Base-by-base conservation (phyloP, 148 eudicot genomes). In the Vaccinium macrocarpon region DNA sequence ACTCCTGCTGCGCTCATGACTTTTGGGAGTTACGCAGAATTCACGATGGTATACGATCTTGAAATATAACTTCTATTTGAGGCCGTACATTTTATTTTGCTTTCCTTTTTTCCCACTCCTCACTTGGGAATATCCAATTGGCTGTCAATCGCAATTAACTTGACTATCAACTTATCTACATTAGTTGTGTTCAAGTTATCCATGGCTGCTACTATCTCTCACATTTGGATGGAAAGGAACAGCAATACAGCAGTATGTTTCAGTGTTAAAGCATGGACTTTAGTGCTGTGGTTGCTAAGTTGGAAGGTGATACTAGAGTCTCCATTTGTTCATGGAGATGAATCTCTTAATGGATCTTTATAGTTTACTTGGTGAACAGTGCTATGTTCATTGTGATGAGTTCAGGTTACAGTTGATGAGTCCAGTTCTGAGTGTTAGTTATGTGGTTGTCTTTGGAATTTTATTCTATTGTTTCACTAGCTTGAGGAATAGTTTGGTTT, bases 1-100 rank as follows among this genome's bases (percentile, higher is more conserved):
- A 90, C 89, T 56, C 95, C 99, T 76, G 98, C 96, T 87, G 99
- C 98, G 74, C 86, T 97, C 38, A 95, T 97, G 99, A 91, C 94
- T 61, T 97, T 83, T 90, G 99, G 99, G 87, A 88, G 95, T 74
- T 97, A 95, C 88, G 93, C 99, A 81, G 99, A 97, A 87, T 95
- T 90, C 85, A 88, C 91, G 84, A 88, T 87, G 94, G 99, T 95
- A 91, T 77, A 86, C 83, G 42, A 71, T 85, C 66, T 80, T 61
- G 16, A 35, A 81, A 70, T 70, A 19, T 48, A 35, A 38, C 61
- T 85, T 83, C 46, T 42, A 55, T n/a, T 49, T 2, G 11, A 75
- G 25, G n/a, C n/a, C n/a, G n/a, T n/a, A n/a, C n/a, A n/a, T n/a
- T n/a, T n/a, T n/a, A n/a, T n/a, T n/a, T n/a, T n/a, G n/a, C n/a